Base-by-base conservation (phyloP, 306 rosid genomes). In the Cercis canadensis region DNA sequence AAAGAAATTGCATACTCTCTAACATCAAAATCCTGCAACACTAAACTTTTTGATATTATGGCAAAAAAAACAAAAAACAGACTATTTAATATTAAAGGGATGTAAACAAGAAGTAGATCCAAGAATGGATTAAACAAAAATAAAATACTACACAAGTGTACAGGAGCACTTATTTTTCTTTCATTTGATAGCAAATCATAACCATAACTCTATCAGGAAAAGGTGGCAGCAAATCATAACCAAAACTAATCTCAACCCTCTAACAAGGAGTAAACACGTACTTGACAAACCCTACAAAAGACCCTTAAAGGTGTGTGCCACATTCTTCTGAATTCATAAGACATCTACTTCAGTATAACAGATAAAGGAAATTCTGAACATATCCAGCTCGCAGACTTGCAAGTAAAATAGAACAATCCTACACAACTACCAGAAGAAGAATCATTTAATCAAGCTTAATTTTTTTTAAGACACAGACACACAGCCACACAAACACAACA, bases 1-100 rank as follows among this genome's bases (percentile, higher is more conserved):
- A 94, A 76, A 67, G 96, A 91, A 73, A 94, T 94, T 44, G 97
- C 89, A 81, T 86, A 89, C 83, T 89, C 99, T 8, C 99, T 89
- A 67, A 94, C 99, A 57, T 89, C 96, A 87, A 91, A 91, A 87
- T 94, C 96, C 99, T 94, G 76, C 73, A 80, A 46, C 79, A 70
- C 11, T 7, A 67, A 45, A 56, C 44, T 46, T 50, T 67, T 39
- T 11, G 54, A 60, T 62, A 66, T 50, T 52, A 72, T 1, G 29
- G 29, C 29, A 24, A 24, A 24, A 24, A 24, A 24, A 24, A 3
- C 29, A 24, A 24, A 24, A 24, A 3, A 24, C 1, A 24, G 3
- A 24, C 29, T 3, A 24, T 67, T 32, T 11, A 58, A 60, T 62
- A 66, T 50, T 52, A 72, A 53, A 53, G 74, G 58, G 78, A 60